Conservation (phyloP, 2,329 filamentous ascomycete species). For the Calonectria hawksworthii region DNA sequence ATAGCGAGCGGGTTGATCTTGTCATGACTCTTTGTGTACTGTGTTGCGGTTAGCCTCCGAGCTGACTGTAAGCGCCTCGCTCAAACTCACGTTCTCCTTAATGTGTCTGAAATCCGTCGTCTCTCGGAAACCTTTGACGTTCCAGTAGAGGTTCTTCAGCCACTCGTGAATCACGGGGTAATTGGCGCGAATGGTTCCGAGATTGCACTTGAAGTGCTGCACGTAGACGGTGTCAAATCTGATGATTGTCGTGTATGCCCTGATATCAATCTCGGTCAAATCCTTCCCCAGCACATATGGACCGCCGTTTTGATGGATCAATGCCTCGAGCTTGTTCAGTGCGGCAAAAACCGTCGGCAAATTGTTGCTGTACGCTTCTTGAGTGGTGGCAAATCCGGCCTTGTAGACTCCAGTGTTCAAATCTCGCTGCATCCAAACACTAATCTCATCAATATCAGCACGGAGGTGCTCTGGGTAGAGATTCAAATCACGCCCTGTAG, state of each 20-base stretch:
- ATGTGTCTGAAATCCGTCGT: conserved; percentile 77
- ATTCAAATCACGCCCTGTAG: conserved; percentile 60
- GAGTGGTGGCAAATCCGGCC: conserved; percentile 75
- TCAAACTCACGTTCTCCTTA: conserved; percentile 66
- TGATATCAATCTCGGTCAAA: conserved; percentile 78
- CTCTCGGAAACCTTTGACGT: conserved; percentile 62
- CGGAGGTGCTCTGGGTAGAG: conserved; percentile 68
- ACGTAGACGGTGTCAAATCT: conserved; percentile 79
- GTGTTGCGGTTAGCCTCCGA: background rate
- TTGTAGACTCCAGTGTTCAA: conserved; percentile 65
- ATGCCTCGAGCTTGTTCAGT: conserved; percentile 73
- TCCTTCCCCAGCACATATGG: conserved; percentile 74
- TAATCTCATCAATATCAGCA: conserved; percentile 72
- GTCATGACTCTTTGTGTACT: conserved; percentile 47
- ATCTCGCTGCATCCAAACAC: conserved; percentile 74
- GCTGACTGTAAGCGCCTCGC: background rate
- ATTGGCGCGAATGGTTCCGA: conserved; percentile 73
- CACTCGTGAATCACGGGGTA: conserved; percentile 78
- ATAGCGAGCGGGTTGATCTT: conserved; percentile 46
- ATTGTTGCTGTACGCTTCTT: conserved; percentile 75
- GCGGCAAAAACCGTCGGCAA: conserved; percentile 73
- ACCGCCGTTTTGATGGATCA: conserved; percentile 60
- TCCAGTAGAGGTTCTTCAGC: conserved; percentile 80
- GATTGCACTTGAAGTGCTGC: conserved; percentile 75
- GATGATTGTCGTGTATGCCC: conserved; percentile 74